Base-by-base conservation (phyloP, 352 stramenopile genomes). In the Phytopythium vexans region DNA sequence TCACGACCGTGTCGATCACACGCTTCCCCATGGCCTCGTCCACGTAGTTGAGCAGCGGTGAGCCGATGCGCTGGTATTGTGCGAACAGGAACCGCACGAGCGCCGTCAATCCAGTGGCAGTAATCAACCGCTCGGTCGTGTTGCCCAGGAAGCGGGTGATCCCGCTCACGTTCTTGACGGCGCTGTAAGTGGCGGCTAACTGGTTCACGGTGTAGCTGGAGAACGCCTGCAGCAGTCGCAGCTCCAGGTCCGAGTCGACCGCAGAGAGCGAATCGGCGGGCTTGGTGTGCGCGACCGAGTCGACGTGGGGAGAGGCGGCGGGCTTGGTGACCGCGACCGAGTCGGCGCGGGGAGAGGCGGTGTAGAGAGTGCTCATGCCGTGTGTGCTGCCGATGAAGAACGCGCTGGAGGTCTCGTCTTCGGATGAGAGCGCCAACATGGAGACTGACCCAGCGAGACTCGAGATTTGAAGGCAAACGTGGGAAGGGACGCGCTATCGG, bases 1-100 rank as follows among this genome's bases (percentile, higher is more conserved):
- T 54, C 12, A 89, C 76, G 10, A 86, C 68, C 31, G 69, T 58
- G 46, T 79, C 68, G 48, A 89, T 77, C 40, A 89, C 61, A 50
- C 74, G 70, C 8, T 66, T 70, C 9, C 79, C 74, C 70, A 89
- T 81, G 34, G 70, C 76, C 14, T 85, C 74, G 47, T 89, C 79
- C 36, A 85, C 68, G 2, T 70, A 67, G 51, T 75, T 61, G 47
- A 88, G 64, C 50, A 77, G 49, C 32, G 79, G 76, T 10, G 75
- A 61, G 12, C 75, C 78, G 2, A 86, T 54, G 39, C 64, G 60
- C 67, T 79, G 62, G 62, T 85, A 89, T 66, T 89, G 78, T 6
- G 48, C 43, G 46, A 85, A 86, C 8, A 86, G 56, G 27, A 86
- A 49, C 12, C 45, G 45, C 48, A 86, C 74, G 3, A 86, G 39